These are phyloP conservation scores for Vanrija sp. DNA, from an alignment of 1,284 basidiomycete genomes.

Conservation along the genomic window DNA sequence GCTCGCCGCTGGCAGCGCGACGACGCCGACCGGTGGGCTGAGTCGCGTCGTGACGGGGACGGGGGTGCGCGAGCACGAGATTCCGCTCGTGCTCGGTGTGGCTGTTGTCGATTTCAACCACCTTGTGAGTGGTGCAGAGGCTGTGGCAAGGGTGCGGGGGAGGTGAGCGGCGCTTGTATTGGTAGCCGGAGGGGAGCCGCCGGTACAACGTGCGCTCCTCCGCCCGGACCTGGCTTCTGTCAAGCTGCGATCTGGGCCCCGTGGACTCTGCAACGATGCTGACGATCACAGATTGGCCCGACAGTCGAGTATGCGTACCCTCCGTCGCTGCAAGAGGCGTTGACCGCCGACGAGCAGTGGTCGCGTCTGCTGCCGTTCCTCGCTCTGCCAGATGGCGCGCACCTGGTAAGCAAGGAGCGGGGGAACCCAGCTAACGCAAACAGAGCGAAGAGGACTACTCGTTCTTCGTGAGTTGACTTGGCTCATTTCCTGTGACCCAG, in stretches of 20 bases:
- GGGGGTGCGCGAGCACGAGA: slow-evolving; percentile 6
- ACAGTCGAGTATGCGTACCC: slow-evolving; percentile 71
- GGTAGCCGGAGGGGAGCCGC: too few species aligned
- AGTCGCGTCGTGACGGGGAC: background rate
- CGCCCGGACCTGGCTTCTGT: background rate
- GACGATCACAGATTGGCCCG: slow-evolving; percentile 68
- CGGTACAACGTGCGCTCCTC: too few species aligned
- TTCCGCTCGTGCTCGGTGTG: slow-evolving; percentile 61
- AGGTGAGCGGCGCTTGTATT: too few species aligned
- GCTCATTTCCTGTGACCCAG: slow-evolving; percentile 3
- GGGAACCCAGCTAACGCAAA: slow-evolving; percentile 54
- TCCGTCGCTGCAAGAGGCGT: slow-evolving; percentile 56
- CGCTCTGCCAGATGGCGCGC: slow-evolving; percentile 95
- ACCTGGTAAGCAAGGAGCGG: slow-evolving; percentile 55
- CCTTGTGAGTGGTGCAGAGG: slow-evolving; percentile 56
- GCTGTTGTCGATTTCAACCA: slow-evolving; percentile 89
- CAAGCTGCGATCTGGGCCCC: too few species aligned
- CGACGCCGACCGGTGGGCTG: background rate
- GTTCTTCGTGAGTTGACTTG: slow-evolving; percentile 64
- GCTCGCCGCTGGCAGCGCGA: too few species aligned
- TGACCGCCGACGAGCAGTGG: slow-evolving; percentile 77
- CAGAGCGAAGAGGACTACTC: slow-evolving; percentile 86
- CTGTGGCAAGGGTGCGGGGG: too few species aligned
- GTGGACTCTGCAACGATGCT: slow-evolving; percentile 13
- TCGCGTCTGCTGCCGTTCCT: slow-evolving; percentile 85